Evolutionary conservation across 441 rosid species (phyloP).

Genomic region (Populus hybrid): DNA sequence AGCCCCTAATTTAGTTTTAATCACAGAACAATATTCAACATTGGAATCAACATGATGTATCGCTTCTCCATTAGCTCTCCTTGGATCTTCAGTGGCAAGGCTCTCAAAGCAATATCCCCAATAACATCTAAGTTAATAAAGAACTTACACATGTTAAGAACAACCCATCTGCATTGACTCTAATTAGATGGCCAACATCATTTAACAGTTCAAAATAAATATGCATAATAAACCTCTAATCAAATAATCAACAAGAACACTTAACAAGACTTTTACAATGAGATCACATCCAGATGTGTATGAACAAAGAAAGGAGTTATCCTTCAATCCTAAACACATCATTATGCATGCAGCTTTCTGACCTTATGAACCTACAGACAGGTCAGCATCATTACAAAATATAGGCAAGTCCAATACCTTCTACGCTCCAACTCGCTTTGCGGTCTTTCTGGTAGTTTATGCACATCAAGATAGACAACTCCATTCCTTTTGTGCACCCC

Average conservation of each 20-base stretch:
- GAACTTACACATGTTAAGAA: not conserved
- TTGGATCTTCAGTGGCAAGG: conserved; percentile 92
- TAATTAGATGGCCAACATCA: conserved; percentile 1
- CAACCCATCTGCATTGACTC: not conserved
- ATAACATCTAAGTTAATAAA: conserved; percentile 58
- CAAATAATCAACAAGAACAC: not conserved
- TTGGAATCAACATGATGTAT: conserved; percentile 87
- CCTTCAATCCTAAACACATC: not conserved
- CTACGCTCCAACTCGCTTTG: conserved; percentile 78
- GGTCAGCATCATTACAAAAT: not conserved
- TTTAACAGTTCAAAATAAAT: not conserved
- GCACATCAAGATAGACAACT: conserved; percentile 86
- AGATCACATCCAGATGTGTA: not conserved
- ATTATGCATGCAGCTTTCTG: not conserved
- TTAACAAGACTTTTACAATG: not conserved
- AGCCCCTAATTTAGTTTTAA: conserved; percentile 96
- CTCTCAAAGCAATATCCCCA: conserved; percentile 98
- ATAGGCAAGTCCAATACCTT: conserved; percentile 44
- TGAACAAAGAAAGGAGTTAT: not conserved
- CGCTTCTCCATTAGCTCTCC: conserved; percentile 71
- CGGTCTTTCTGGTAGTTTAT: conserved; percentile 87
- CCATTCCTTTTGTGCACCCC: conserved; percentile 98
- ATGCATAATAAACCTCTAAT: not conserved
- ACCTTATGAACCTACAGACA: not conserved
- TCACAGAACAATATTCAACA: conserved; percentile 78